Conservation (phyloP, 2,329 filamentous ascomycete genomes). For the Diaporthe helianthi region DNA sequence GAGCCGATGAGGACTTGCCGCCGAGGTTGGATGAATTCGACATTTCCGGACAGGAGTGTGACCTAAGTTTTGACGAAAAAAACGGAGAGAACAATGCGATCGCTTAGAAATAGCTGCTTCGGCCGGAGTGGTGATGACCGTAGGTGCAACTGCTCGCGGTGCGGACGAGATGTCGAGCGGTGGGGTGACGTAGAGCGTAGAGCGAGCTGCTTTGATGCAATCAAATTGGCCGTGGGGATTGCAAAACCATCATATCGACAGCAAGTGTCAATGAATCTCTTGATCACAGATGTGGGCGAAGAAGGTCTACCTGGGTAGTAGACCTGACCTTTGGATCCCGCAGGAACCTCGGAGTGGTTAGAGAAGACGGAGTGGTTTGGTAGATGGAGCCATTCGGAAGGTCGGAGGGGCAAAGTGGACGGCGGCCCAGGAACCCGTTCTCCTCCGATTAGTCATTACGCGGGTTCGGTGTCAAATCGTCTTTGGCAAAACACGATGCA, state of each 20-base stretch:
- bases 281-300: not conserved
- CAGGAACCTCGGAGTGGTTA: constrained; percentile 20
- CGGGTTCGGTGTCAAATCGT: no score
- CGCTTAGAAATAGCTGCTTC: not conserved
- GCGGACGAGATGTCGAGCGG: not conserved
- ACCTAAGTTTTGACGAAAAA: not conserved
- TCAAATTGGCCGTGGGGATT: not conserved
- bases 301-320: constrained; percentile 25
- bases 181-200: constrained; percentile 24
- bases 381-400: not conserved
- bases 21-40: constrained; percentile 50
- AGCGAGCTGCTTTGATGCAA: constrained; percentile 6
- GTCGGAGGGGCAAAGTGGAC: constrained; percentile 23
- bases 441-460: constrained; percentile 17
- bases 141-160: not conserved
- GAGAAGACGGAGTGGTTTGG: not conserved
- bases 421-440: not conserved
- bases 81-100: not conserved
- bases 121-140: constrained; percentile 1
- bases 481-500: not conserved
- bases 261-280: not conserved
- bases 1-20: constrained; percentile 56
- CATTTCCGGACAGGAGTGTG: constrained; percentile 28
- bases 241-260: constrained; percentile 7
- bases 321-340: constrained; percentile 27